These are phyloP conservation scores for Marchantia polymorpha DNA, from an alignment of 225 moss, liverwort and hornwort species.

Conservation along the genomic window DNA sequence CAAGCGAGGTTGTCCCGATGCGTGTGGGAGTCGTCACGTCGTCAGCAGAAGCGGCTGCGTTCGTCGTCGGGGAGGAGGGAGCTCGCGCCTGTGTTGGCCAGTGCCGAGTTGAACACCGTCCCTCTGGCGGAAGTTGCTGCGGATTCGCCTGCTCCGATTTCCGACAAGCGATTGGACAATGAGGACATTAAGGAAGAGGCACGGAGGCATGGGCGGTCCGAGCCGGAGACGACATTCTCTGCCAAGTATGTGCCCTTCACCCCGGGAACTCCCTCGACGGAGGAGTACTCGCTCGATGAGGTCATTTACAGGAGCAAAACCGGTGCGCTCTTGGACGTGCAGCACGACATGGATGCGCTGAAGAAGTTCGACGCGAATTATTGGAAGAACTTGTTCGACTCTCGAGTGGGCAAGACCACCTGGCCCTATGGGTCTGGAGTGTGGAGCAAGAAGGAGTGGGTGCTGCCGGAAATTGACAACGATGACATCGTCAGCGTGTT, in stretches of 20 bases:
- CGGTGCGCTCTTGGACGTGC: constrained; percentile 39
- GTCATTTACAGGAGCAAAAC: constrained; percentile 45
- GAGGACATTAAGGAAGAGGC: constrained; percentile 51
- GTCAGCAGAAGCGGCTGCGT: constrained; percentile 7
- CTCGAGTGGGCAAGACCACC: constrained; percentile 52
- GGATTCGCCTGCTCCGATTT: constrained; percentile 7
- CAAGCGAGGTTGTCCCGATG: constrained; percentile 26
- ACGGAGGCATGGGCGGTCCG: constrained; percentile 28
- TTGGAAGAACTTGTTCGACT: constrained; percentile 52
- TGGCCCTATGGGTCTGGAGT: constrained; percentile 54
- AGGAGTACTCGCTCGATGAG: constrained; percentile 51
- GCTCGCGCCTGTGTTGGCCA: not conserved
- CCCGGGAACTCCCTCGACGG: constrained; percentile 25
- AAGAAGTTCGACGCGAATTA: constrained; percentile 44
- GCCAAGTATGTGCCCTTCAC: constrained; percentile 51
- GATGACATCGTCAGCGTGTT: constrained; percentile 53
- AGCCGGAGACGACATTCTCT: constrained; percentile 39
- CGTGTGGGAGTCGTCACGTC: not conserved
- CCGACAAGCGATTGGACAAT: constrained; percentile 31
- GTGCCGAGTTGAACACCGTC: constrained; percentile 37
- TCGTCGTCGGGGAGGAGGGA: not conserved
- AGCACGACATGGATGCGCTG: constrained; percentile 44
- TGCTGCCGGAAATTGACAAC: constrained; percentile 41
- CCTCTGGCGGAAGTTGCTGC: constrained; percentile 28
- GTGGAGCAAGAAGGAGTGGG: constrained; percentile 59